phyloP scores from a whole-genome alignment of 441 rosid species.

The Populus hybrid region DNA sequence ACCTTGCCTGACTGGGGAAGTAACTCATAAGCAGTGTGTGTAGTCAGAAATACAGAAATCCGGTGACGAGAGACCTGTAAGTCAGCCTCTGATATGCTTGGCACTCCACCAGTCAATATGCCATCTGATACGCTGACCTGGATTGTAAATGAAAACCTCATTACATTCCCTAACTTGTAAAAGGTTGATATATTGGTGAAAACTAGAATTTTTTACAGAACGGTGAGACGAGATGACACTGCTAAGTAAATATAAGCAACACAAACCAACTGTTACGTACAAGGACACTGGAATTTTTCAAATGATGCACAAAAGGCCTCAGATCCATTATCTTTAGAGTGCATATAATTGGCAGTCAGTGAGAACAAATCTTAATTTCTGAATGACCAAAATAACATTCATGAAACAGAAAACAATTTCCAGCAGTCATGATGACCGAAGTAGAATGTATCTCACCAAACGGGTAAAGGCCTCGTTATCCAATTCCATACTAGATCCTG shows the following conservation, averaged over 20 bases:
- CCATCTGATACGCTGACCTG: slow-evolving; percentile 33
- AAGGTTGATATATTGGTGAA: background rate
- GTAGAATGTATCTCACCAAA: slow-evolving; percentile 26
- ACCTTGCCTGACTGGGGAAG: slow-evolving; percentile 81
- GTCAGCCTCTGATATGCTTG: slow-evolving; percentile 13
- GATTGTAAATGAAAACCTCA: background rate
- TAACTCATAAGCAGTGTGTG: slow-evolving; percentile 58
- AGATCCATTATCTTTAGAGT: too few relatives aligned
- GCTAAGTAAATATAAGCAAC: background rate
- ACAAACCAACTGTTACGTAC: background rate
- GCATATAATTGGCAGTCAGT: too few relatives aligned
- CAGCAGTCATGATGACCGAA: background rate
- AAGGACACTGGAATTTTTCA: too few relatives aligned
- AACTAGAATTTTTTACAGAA: background rate
- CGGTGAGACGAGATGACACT: background rate
- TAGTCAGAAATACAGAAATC: slow-evolving; percentile 44
- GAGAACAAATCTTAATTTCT: background rate
- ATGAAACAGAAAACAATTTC: background rate
- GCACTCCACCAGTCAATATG: slow-evolving; percentile 37
- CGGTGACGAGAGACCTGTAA: slow-evolving; percentile 17
- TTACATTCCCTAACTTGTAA: background rate
- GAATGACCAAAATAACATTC: background rate
- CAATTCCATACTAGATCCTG: slow-evolving; percentile 57
- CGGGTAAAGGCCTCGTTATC: slow-evolving; percentile 35
- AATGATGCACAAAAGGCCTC: too few relatives aligned